Conservation (phyloP, 352 stramenopile genomes). For the Globisporangium sylvaticum region DNA sequence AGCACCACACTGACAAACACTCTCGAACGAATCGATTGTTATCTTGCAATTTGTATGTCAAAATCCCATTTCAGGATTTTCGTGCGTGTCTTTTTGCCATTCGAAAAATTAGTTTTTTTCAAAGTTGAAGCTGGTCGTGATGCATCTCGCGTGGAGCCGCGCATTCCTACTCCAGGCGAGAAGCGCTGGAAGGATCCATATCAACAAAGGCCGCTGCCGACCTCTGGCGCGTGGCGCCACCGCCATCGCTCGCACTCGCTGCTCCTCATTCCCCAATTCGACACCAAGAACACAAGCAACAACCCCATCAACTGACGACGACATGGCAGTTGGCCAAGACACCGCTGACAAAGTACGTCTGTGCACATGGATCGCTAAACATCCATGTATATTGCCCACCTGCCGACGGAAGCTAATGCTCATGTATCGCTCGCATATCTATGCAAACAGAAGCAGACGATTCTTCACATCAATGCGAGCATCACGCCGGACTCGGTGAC, state of each 20-base stretch:
- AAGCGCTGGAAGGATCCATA: background rate
- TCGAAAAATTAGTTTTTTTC: background rate
- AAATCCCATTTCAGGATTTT: background rate
- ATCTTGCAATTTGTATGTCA: background rate
- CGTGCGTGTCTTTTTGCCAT: constrained; percentile 4
- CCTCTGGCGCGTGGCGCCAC: background rate
- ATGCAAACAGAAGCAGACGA: constrained; percentile 50
- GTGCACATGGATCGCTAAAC: background rate
- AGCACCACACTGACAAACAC: background rate
- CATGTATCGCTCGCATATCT: background rate
- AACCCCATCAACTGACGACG: background rate
- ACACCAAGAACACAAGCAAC: background rate
- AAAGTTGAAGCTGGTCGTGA: constrained; percentile 9
- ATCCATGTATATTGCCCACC: background rate
- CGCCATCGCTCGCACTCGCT: background rate
- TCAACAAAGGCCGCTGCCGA: too few relatives aligned
- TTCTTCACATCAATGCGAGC: constrained; percentile 76
- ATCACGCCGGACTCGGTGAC: constrained; percentile 73
- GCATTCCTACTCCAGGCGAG: background rate
- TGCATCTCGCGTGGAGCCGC: constrained; percentile 8
- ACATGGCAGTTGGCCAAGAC: constrained; percentile 8
- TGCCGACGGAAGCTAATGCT: background rate
- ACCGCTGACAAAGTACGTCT: constrained; percentile 7
- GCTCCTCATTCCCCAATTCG: constrained; percentile 5
- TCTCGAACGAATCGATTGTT: background rate